Conservation (phyloP, 2,329 filamentous ascomycete species). For the Botryosphaeria dothidea region DNA sequence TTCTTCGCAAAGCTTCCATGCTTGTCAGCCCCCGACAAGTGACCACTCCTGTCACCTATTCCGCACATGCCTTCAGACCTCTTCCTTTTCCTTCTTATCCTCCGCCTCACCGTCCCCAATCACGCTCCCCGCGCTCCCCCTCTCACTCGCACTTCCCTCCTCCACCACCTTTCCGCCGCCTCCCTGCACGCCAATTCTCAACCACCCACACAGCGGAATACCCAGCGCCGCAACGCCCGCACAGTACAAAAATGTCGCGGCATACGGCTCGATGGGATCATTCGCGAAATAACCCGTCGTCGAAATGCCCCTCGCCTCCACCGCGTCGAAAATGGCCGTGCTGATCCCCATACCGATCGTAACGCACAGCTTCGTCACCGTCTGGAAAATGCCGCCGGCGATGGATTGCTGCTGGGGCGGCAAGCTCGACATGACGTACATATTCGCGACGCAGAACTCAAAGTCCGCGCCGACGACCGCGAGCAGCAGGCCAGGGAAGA, state of each 20-base stretch:
- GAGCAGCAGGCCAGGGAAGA: constrained; percentile 62
- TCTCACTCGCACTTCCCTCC: not conserved
- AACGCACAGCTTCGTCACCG: constrained; percentile 60
- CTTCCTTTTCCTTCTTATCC: not conserved
- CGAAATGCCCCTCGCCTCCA: constrained; percentile 31
- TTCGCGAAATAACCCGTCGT: constrained; percentile 43
- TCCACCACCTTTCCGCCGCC: not conserved
- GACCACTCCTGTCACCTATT: too few relatives aligned
- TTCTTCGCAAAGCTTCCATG: not conserved
- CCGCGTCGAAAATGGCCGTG: constrained; percentile 60
- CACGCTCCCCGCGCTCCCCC: not conserved
- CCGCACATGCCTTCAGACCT: not conserved
- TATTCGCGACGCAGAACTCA: constrained; percentile 70
- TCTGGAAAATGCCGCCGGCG: constrained; percentile 69
- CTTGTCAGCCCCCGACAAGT: not conserved
- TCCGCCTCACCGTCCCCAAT: not conserved
- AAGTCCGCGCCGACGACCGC: constrained; percentile 68
- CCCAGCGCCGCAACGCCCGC: constrained; percentile 47
- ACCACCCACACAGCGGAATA: constrained; percentile 52
- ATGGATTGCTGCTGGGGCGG: constrained; percentile 64
- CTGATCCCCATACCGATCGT: constrained; percentile 63
- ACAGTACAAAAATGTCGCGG: constrained; percentile 54
- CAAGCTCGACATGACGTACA: constrained; percentile 69
- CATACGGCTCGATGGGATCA: constrained; percentile 52
- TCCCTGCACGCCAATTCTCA: constrained; percentile 57